Conservation (phyloP, 208 protist species). For the Crithidia expoeki region DNA sequence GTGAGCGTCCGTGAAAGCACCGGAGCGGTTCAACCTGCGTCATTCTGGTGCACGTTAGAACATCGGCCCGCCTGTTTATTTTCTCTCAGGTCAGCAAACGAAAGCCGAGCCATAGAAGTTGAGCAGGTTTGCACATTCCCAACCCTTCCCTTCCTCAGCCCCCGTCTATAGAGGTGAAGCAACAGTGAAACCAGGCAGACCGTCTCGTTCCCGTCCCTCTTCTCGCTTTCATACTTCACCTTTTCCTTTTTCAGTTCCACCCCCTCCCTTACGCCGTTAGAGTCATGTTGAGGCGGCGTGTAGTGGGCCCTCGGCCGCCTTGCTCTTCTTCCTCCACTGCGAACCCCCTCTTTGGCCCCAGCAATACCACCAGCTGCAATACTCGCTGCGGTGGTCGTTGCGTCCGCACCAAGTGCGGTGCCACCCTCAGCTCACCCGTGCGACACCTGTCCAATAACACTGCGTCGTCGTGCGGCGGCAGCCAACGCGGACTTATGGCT, state of each 20-base stretch:
- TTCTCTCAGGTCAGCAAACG: background rate
- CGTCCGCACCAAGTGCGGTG: background rate
- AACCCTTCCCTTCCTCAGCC: background rate
- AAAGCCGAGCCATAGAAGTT: background rate
- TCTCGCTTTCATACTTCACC: conserved; percentile 1
- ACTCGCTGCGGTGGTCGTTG: background rate
- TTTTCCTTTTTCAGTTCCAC: background rate
- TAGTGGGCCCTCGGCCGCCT: background rate
- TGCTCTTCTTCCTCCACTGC: background rate
- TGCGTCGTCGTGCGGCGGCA: no score
- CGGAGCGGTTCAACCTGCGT: background rate
- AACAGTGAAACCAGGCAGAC: background rate
- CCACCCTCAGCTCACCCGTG: background rate
- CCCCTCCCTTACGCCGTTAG: no score
- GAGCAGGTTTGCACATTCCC: background rate
- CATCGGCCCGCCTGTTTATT: background rate
- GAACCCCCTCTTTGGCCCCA: background rate
- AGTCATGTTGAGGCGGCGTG: conserved; percentile 12
- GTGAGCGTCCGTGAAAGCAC: background rate
- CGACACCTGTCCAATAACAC: no score
- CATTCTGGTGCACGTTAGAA: background rate
- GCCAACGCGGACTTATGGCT: background rate
- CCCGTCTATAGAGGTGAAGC: background rate
- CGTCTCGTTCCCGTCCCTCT: background rate
- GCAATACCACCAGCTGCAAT: background rate